Base-by-base conservation (phyloP, 306 rosid species). In the Cyclanthera cordifolia region DNA sequence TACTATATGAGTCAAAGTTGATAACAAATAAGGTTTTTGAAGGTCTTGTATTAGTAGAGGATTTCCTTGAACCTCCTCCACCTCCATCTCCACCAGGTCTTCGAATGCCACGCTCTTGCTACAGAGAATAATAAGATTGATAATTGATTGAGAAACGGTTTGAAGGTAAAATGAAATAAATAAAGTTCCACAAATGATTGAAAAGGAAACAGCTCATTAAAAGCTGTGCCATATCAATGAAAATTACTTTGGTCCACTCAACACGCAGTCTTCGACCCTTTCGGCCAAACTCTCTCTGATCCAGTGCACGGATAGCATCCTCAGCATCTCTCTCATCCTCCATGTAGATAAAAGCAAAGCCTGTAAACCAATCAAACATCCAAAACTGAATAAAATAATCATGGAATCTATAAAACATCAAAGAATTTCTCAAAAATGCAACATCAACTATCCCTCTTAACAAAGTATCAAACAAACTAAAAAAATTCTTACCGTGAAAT, bases 321-420 rank as follows among this genome's bases (percentile, higher is more conserved):
- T 87, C 99, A 28, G 90, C 99, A 81, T 94, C 99, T 82, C 95
- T 86, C 49, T 94, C 99, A 46, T 94, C 97, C 45, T 94, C 99
- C 99, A 94, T 94, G 64, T 90, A 94, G 70, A 94, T 82, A 74
- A 94, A 94, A 82, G 99, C 96, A 76, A 94, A 94, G 30, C 99
- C 99, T 94, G 72, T 45, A 79, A 17, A 53, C 57, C 79, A 74
- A 67, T 7, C 21, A 69, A 59, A 28, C 72, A 84, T 66, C 32
- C 37, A 50, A 71, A 57, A 45, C 39, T 49, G 65, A 71, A 66
- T 49, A 56, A 41, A 64, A 27, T 24, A 48, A 17, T 47, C 60
- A 32, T 58, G 34, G 56, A 28, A 37, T 49, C 16, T 39, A 58
- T 50, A 28, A 58, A 73, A 69, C 37, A 72, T n/a, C 72, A 53